Evolutionary conservation across 1,284 basidiomycete species (phyloP).

Genomic region (Microbotryum saponariae): DNA sequence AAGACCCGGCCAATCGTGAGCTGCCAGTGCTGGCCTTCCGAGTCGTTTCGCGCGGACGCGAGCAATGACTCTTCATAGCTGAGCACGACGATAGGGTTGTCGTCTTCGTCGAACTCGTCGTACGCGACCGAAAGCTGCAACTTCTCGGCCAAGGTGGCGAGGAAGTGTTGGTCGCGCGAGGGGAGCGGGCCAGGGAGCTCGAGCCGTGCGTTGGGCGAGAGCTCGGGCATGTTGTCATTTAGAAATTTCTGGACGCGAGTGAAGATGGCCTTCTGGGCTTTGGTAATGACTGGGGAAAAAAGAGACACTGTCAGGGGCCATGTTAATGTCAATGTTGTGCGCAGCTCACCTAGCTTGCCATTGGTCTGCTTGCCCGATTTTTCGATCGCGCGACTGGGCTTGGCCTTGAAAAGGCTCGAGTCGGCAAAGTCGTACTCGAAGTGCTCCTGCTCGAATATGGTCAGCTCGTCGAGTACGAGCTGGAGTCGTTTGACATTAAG

Average conservation of each 20-base stretch:
- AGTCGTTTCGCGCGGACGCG: conserved; percentile 40
- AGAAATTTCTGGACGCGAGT: conserved; percentile 68
- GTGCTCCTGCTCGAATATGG: conserved; percentile 73
- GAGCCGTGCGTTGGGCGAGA: conserved; percentile 46
- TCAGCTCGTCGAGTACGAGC: conserved; percentile 79
- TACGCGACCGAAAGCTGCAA: conserved; percentile 68
- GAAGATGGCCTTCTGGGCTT: conserved; percentile 65
- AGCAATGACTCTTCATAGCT: conserved; percentile 47
- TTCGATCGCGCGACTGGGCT: too few species aligned
- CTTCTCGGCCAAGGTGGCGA: conserved; percentile 63
- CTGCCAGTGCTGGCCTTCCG: conserved; percentile 39
- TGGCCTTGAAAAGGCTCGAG: conserved; percentile 67
- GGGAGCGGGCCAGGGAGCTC: conserved; percentile 67
- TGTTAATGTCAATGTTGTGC: background rate
- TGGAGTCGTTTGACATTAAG: conserved; percentile 78
- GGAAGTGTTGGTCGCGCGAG: conserved; percentile 67
- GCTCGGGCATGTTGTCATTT: conserved; percentile 16
- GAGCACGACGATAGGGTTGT: conserved; percentile 49
- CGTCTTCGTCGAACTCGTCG: conserved; percentile 83
- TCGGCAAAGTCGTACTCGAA: conserved; percentile 88
- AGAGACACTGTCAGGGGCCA: background rate
- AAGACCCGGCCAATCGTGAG: conserved; percentile 74
- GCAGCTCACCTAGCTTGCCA: conserved; percentile 5
- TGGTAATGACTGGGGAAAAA: conserved; percentile 31
- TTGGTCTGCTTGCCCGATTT: conserved; percentile 64